Base-by-base conservation (phyloP, 1,284 basidiomycete genomes). In the Schizopora paradoxa region DNA sequence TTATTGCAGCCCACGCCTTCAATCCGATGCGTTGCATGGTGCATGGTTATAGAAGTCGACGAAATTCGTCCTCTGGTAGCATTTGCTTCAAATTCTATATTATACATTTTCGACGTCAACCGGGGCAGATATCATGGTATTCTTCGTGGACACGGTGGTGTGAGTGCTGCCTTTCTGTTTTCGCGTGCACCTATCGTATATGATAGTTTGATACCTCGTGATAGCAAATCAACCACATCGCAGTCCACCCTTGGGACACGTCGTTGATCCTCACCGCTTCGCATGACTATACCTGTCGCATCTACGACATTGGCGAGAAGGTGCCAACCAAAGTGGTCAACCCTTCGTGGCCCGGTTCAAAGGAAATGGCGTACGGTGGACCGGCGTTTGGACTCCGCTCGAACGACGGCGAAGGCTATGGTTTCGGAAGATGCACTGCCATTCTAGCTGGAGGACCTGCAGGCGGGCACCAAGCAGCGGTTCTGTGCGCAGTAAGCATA, bases 401-500 rank as follows among this genome's bases (percentile, higher is more conserved):
- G 52, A 66, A 65, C 23, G 78, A 79, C 50, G 54, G 59, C 0
- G 82, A 86, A 62, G 82, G 82, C 1, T 57, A 56, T 11, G 81
- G 80, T 4, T 61, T 67, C 10, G 85, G 85, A 4, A 68, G 76
- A 13, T 87, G 85, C 56, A 68, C 81, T 11, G 66, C 71, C 11
- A 68, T 87, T 11, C 64, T 87, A 18, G 72, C 74, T 47, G 85
- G 85, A 3, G 80, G 80, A 6, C 69, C 75, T 42, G 79, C 83
- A 25, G 85, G 82, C 5, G 86, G 85, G 0, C 85, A 88, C 56
- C 60, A 70, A 43, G 82, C 75, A 40, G 78, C 80, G 26, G 82
- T 86, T 7, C 60, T 83, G 3, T 69, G 69, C 47, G 80, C 82
- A 18, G 85, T 84, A 56, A 54, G 77, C 58, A 29, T 6, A 33